phyloP scores from a whole-genome alignment of 331 rosid genomes.

The Malus hybrid region DNA sequence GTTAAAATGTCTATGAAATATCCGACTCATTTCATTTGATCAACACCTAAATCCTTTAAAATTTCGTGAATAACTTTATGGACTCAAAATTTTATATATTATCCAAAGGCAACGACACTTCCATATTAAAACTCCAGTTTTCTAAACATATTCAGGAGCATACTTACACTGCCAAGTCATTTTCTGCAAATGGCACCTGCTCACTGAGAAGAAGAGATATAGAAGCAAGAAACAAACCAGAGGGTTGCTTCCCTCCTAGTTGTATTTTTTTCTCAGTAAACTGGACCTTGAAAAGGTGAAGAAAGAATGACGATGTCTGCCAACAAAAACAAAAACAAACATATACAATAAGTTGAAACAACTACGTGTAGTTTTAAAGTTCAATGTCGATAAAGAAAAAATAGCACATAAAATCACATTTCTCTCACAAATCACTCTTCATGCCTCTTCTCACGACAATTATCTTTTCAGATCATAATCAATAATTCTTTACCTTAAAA shows the following conservation, averaged over 20 bases:
- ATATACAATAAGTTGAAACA: conserved; percentile 13
- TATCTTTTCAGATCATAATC: background rate
- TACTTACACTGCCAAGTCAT: conserved; percentile 71
- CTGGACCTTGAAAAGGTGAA: conserved; percentile 86
- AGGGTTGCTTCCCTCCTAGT: conserved; percentile 88
- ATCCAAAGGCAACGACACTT: background rate
- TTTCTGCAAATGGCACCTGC: conserved; percentile 70
- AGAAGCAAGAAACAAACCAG: conserved; percentile 65
- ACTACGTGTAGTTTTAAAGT: conserved; percentile 1
- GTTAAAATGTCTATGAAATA: background rate
- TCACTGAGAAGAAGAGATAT: conserved; percentile 72
- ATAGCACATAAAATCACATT: background rate
- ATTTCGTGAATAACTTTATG: background rate
- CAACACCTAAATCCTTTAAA: background rate
- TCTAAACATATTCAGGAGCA: conserved; percentile 12
- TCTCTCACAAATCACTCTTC: background rate
- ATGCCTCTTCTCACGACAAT: background rate
- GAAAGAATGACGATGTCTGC: conserved; percentile 89
- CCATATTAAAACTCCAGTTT: background rate
- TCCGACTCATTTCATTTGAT: background rate
- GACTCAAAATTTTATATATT: background rate
- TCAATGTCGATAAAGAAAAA: background rate
- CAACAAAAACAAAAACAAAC: conserved; percentile 5
- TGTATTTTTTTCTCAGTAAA: conserved; percentile 50
- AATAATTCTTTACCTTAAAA: background rate